phyloP scores from a whole-genome alignment of 225 moss, liverwort and hornwort genomes.

The Rhytidiadelphus loreus region DNA sequence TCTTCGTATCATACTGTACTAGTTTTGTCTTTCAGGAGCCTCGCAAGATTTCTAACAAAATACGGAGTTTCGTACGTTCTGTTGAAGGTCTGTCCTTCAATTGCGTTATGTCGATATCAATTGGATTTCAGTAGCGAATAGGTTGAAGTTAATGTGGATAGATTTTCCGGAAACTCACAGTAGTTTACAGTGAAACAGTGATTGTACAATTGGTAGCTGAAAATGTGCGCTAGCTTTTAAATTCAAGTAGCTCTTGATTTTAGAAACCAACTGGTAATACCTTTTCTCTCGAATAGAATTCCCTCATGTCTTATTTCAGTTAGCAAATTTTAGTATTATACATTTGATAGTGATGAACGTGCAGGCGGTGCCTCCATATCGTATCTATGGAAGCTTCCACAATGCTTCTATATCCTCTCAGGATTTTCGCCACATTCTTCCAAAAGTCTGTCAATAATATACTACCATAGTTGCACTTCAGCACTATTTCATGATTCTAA shows the following conservation, averaged over 20 bases:
- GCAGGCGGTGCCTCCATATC: background rate
- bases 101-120: background rate
- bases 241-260: background rate
- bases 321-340: background rate
- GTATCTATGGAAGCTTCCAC: background rate
- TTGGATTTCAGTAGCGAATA: background rate
- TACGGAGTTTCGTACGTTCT: background rate
- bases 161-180: background rate
- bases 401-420: background rate
- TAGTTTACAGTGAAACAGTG: background rate
- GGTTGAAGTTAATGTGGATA: background rate
- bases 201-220: background rate
- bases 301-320: background rate
- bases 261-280: background rate
- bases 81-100: background rate
- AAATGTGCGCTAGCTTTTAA: background rate
- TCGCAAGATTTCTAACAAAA: background rate
- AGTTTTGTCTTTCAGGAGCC: background rate
- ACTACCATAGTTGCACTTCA: background rate
- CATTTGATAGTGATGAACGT: background rate
- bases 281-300: background rate
- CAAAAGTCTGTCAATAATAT: background rate
- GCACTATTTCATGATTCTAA: background rate
- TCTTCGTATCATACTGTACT: background rate
- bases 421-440: background rate